Conservation (phyloP, 805 yeast species). For the Monosporozyma solicola region DNA sequence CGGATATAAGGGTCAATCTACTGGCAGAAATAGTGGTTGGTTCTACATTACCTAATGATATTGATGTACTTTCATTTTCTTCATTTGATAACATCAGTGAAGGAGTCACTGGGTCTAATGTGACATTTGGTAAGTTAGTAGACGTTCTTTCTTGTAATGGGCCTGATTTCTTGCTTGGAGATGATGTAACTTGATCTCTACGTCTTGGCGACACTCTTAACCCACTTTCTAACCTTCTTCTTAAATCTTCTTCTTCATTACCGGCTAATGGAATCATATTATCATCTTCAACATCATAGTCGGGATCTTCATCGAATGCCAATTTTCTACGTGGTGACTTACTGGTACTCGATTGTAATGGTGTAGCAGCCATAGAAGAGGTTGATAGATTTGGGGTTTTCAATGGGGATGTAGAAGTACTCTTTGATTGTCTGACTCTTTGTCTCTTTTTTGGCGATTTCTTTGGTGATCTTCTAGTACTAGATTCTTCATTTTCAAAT, state of each 20-base stretch:
- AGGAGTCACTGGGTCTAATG: constrained; percentile 7
- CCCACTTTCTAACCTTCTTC: constrained; percentile 20
- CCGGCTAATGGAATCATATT: constrained; percentile 23
- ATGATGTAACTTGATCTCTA: constrained; percentile 1
- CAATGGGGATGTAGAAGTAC: constrained; percentile 13
- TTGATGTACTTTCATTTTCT: constrained; percentile 15
- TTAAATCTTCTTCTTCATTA: constrained; percentile 27
- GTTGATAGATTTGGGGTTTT: constrained; percentile 12
- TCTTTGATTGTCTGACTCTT: constrained; percentile 10
- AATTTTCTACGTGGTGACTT: constrained; percentile 17
- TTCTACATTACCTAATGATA: constrained; percentile 11
- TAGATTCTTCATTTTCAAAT: constrained; percentile 12
- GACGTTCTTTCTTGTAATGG: constrained; percentile 21
- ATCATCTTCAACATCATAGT: constrained; percentile 10
- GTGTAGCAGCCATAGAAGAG: constrained; percentile 3
- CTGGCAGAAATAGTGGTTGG: constrained; percentile 39
- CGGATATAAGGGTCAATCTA: constrained; percentile 40
- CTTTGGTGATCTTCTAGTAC: constrained; percentile 19
- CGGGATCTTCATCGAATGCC: constrained; percentile 22
- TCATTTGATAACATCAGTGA: constrained; percentile 2
- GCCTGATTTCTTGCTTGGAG: constrained; percentile 5
- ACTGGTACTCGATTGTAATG: constrained; percentile 6
- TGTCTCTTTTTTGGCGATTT: constrained; percentile 30
- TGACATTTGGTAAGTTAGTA: constrained; percentile 15
- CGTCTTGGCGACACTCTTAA: constrained; percentile 28